Base-by-base conservation (phyloP, 495 filamentous ascomycete species). In the Penicillium diatomitis region DNA sequence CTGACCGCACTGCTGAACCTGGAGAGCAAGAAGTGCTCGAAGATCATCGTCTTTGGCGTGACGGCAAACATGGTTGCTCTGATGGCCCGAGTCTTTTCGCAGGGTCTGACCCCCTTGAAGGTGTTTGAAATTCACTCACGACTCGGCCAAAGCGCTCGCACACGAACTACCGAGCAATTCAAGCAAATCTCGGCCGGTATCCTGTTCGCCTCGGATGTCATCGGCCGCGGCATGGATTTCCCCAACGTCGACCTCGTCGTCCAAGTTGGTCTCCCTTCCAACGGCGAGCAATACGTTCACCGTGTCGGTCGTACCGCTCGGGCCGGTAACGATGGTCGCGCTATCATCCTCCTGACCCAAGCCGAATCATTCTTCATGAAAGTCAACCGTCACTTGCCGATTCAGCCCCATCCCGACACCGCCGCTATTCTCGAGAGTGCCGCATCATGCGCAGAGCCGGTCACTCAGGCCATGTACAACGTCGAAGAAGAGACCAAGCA, bases 161-260 rank as follows among this genome's bases (percentile, higher is more conserved):
- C 78, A 6, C 73, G 60, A 28, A 74, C 75, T 11, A 85, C 83
- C 4, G 71, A 77, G 10, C 66, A 72, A 12, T 87, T 83, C 72
- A 83, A 83, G 49, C 60, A 74, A 20, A 75, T 77, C 0, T 58
- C 58, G 4, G 63, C 65, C 30, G 73, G 77, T 33, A 72, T 86
- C 47, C 63, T 87, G 56, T 77, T 86, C 54, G 83, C 83, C 33
- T 79, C 79, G 10, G 83, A 87, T 60, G 82, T 87, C 28, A 77
- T 87, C 40, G 84, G 83, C 11, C 77, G 84, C 45, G 84, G 84
- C 31, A 91, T 96, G 88, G 91, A 96, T 64, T 96, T 96, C 71
- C 90, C 91, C 46, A 83, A 89, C 54, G 91, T 96, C 45, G 84
- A 89, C 39, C 80, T 95, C 53, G 90, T 96, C 52, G 81, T 96